Conservation (phyloP, 2,329 filamentous ascomycete species). For the Aulographum hederae region DNA sequence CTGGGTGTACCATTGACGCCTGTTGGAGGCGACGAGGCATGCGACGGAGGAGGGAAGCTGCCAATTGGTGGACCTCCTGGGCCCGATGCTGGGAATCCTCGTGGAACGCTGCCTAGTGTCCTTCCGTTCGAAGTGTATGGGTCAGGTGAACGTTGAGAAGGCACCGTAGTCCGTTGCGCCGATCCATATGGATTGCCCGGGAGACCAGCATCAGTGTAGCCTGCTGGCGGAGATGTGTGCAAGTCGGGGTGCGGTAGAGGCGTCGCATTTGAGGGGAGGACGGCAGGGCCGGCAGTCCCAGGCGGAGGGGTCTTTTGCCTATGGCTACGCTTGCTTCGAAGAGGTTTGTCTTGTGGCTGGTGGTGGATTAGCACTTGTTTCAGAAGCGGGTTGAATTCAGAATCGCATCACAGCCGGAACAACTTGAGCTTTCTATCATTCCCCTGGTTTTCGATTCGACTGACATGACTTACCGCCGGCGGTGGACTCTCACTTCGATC, state of each 20-base stretch:
- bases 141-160: no score
- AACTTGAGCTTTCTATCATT: conserved; percentile 1
- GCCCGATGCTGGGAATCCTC: no score
- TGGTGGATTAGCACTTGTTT: no score
- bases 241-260: background rate
- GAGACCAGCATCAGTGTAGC: background rate
- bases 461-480: conserved; percentile 43
- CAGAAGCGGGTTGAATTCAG: conserved; percentile 1
- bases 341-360: conserved; percentile 61
- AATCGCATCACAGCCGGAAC: conserved; percentile 4
- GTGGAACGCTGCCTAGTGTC: no score
- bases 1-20: no score
- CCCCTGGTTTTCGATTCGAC: background rate
- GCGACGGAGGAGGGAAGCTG: no score
- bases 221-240: background rate
- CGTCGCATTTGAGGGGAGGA: background rate
- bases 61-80: no score
- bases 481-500: conserved; percentile 67
- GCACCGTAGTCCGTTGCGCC: no score
- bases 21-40: no score
- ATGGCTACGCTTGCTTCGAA: conserved; percentile 56
- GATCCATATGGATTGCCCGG: background rate
- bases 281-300: conserved; percentile 6
- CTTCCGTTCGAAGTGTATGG: no score
- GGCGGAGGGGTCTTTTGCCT: conserved; percentile 22